These are phyloP conservation scores for Ceriops decandra DNA, from an alignment of 345 rosid species.

Conservation along the genomic window DNA sequence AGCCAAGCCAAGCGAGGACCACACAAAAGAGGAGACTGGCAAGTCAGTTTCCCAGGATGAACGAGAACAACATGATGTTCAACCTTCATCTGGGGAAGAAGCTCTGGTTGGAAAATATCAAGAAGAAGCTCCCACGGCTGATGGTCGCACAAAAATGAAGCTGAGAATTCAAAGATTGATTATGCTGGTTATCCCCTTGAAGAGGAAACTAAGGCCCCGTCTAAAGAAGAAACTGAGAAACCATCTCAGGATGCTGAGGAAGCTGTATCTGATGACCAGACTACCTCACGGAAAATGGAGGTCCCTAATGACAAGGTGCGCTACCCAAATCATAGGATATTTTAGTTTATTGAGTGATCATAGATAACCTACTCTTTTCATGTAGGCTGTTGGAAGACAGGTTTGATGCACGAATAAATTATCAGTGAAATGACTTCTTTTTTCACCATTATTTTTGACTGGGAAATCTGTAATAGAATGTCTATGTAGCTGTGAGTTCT, in stretches of 20 bases:
- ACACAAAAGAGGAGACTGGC: slow-evolving; percentile 14
- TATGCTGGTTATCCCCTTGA: slow-evolving; percentile 12
- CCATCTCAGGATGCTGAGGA: slow-evolving; percentile 18
- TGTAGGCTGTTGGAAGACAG: background rate
- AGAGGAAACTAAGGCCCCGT: slow-evolving; percentile 29
- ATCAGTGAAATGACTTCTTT: background rate
- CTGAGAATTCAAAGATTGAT: slow-evolving; percentile 5
- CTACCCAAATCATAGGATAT: too few species aligned
- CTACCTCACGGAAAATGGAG: slow-evolving; percentile 52
- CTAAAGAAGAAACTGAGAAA: slow-evolving; percentile 20
- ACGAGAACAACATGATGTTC: slow-evolving; percentile 23
- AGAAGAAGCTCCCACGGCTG: background rate
- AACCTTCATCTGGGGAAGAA: background rate
- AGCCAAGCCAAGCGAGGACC: slow-evolving; percentile 25
- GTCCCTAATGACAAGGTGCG: slow-evolving; percentile 84
- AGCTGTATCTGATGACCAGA: slow-evolving; percentile 27
- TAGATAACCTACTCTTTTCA: background rate
- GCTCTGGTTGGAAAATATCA: background rate
- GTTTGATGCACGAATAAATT: background rate
- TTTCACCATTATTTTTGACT: background rate
- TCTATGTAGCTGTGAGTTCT: background rate
- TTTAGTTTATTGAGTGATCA: background rate
- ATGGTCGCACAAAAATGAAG: background rate
- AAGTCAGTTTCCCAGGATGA: slow-evolving; percentile 19
- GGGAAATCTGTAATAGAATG: too few species aligned